phyloP scores from a whole-genome alignment of 768 basidiomycete species.

The Butyriboletus loyo region DNA sequence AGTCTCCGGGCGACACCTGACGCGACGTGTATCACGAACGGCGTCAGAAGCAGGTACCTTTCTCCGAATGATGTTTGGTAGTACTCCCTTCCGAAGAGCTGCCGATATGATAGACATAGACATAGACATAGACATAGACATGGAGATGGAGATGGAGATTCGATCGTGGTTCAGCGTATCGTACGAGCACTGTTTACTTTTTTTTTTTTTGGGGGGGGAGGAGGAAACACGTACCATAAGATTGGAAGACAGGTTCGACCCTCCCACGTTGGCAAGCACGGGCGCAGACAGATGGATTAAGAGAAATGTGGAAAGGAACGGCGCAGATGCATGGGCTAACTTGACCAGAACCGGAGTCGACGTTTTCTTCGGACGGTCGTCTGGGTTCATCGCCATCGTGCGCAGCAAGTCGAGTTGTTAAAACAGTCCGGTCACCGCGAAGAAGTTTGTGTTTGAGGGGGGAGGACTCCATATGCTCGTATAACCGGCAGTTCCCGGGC shows the following conservation, averaged over 20 bases:
- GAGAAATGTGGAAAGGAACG: conserved; percentile 76
- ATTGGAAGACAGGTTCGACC: conserved; percentile 62
- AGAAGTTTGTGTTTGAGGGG: no score
- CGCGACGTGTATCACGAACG: conserved; percentile 61
- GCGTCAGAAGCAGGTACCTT: conserved; percentile 61
- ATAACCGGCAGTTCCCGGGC: no score
- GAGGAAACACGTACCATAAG: conserved; percentile 66
- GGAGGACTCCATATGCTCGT: no score
- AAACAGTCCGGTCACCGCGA: no score
- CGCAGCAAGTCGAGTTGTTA: no score
- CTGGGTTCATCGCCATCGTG: conserved; percentile 6
- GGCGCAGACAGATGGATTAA: conserved; percentile 77
- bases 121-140: no score
- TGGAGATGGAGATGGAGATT: background rate
- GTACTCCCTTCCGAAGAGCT: conserved; percentile 78
- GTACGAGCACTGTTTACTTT: background rate
- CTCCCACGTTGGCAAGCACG: conserved; percentile 65
- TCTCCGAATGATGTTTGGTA: conserved; percentile 76
- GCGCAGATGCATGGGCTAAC: conserved; percentile 64
- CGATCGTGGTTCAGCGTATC: background rate
- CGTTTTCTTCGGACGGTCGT: background rate
- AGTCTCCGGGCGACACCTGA: conserved; percentile 61
- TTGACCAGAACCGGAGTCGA: conserved; percentile 44
- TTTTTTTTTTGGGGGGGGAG: no score
- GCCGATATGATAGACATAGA: no score